Conservation (phyloP, 805 yeast species). For the Zygoascus flipseniorum region DNA sequence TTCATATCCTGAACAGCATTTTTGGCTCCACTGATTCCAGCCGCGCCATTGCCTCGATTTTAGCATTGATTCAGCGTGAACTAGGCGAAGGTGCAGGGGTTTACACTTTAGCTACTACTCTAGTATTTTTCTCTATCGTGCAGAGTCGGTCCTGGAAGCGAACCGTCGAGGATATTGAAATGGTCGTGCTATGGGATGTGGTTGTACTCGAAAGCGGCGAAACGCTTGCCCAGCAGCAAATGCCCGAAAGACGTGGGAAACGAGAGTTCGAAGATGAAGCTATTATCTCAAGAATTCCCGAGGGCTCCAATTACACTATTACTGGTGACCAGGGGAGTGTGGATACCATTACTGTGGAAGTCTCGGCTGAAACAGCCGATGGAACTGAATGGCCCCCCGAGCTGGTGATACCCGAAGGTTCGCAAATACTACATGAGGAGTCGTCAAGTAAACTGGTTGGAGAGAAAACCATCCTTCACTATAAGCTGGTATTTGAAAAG, state of each 20-base stretch:
- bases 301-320: slow-evolving; percentile 13
- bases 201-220: slow-evolving; percentile 28
- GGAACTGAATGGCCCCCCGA: background rate
- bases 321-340: slow-evolving; percentile 12
- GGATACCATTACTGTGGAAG: slow-evolving; percentile 14
- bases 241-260: slow-evolving; percentile 6
- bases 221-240: slow-evolving; percentile 13
- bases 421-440: slow-evolving; percentile 10
- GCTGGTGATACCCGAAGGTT: slow-evolving; percentile 10
- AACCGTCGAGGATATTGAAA: slow-evolving; percentile 15
- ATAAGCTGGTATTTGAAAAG: slow-evolving; percentile 13
- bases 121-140: slow-evolving; percentile 24
- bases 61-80: slow-evolving; percentile 21
- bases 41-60: slow-evolving; percentile 23
- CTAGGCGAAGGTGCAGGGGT: slow-evolving; percentile 24
- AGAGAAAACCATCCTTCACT: slow-evolving; percentile 6
- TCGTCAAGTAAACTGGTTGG: background rate
- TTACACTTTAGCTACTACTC: slow-evolving; percentile 22
- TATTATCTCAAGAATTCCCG: slow-evolving; percentile 12
- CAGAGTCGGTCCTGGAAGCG: slow-evolving; percentile 22
- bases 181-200: slow-evolving; percentile 27
- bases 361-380: slow-evolving; percentile 3
- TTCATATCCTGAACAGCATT: slow-evolving; percentile 24
- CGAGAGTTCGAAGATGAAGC: slow-evolving; percentile 13
- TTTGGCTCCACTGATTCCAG: slow-evolving; percentile 29